phyloP scores from a whole-genome alignment of 1,284 basidiomycete genomes.

The Lentinus polychrous region DNA sequence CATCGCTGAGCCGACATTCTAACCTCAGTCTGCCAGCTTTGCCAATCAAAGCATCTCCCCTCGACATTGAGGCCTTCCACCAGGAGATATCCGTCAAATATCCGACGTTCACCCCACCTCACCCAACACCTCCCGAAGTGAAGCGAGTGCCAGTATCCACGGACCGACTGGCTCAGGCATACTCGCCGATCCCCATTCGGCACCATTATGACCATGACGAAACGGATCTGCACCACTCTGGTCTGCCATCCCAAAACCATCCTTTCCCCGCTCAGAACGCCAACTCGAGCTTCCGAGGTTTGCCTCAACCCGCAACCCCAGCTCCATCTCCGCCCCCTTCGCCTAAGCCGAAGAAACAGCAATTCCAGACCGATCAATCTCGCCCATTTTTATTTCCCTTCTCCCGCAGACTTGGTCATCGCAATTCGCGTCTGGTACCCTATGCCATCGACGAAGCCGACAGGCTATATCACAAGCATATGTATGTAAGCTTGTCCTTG shows the following conservation, averaged over 20 bases:
- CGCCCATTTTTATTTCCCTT: constrained; percentile 97
- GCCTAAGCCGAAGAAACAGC: constrained; percentile 94
- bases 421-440: constrained; percentile 70
- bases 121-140: constrained; percentile 25
- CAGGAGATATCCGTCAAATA: constrained; percentile 91
- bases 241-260: constrained; percentile 33
- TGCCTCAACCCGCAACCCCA: constrained; percentile 73
- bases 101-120: constrained; percentile 77
- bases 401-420: constrained; percentile 41
- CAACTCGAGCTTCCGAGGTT: constrained; percentile 40
- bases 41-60: constrained; percentile 77
- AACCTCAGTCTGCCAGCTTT: constrained; percentile 26
- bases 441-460: constrained; percentile 96
- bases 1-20: constrained; percentile 1
- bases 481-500: constrained; percentile 85
- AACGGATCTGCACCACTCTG: constrained; percentile 37
- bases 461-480: constrained; percentile 82
- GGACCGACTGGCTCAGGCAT: constrained; percentile 78
- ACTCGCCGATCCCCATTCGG: constrained; percentile 87
- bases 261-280: constrained; percentile 40
- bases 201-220: constrained; percentile 88
- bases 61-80: constrained; percentile 84
- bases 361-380: constrained; percentile 96
- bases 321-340: constrained; percentile 86
- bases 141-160: constrained; percentile 33